Percentiles rank a stretch among this genome's conserved stretches.
Conservation (phyloP, 805 yeast genomes). For the Pichia kluyveri region DNA sequence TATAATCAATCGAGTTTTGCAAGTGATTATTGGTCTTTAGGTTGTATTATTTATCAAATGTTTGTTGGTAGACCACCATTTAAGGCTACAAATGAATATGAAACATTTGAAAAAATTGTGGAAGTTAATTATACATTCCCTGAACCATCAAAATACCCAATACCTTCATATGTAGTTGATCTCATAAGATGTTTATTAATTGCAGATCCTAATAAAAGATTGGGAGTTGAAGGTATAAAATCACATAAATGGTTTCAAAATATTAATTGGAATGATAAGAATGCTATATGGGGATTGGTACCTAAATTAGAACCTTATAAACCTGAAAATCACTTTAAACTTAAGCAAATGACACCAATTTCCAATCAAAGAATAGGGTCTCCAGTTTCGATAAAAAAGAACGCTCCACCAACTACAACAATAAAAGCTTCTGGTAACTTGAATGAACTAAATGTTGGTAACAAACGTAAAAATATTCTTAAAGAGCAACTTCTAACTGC, state of each 20-base stretch:
- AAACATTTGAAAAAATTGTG: constrained; percentile 84
- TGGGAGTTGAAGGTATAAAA: constrained; percentile 48
- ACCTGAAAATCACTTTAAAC: constrained; percentile 22
- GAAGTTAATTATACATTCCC: constrained; percentile 67
- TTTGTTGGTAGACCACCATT: constrained; percentile 83
- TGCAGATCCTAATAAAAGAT: constrained; percentile 62
- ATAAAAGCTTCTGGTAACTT: not conserved
- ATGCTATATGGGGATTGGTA: constrained; percentile 60
- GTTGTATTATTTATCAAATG: constrained; percentile 80
- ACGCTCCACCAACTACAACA: not conserved
- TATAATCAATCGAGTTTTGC: constrained; percentile 75
- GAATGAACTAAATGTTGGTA: not conserved
- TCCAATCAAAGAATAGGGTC: not conserved
- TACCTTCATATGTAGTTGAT: constrained; percentile 55
- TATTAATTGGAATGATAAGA: constrained; percentile 58
- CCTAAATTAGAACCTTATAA: constrained; percentile 68
- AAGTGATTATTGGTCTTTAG: constrained; percentile 90
- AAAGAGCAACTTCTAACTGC: constrained; percentile 25
- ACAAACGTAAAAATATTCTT: constrained; percentile 8
- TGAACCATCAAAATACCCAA: constrained; percentile 42
- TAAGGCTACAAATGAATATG: constrained; percentile 76
- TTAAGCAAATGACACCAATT: constrained; percentile 13
- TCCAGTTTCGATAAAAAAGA: not conserved
- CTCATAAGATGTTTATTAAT: constrained; percentile 59
- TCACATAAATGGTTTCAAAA: constrained; percentile 62